Percentiles rank a stretch among this genome's conserved stretches.
phyloP scores from a whole-genome alignment of 306 rosid genomes.

The Trifolium pratense region DNA sequence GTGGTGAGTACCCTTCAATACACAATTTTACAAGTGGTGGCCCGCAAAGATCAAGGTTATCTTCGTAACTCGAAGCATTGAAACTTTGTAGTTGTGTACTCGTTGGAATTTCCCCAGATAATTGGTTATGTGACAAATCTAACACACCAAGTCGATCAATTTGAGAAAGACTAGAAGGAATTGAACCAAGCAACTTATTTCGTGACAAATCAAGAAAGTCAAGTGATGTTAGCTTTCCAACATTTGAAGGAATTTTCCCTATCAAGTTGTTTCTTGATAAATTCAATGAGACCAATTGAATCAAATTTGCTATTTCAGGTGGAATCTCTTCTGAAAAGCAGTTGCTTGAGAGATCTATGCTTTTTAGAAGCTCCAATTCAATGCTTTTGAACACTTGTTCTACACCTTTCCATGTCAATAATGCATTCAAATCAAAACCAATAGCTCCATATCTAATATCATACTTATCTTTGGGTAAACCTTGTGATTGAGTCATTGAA shows the following conservation, averaged over 20 bases:
- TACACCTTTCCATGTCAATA: constrained; percentile 44
- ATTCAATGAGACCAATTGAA: background rate
- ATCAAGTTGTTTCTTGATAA: background rate
- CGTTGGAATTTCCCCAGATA: background rate
- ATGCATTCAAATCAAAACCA: constrained; percentile 15
- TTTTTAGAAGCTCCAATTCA: background rate
- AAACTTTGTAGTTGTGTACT: background rate
- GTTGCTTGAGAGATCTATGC: background rate
- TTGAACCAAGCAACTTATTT: background rate
- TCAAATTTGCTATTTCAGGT: background rate
- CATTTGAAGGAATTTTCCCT: background rate
- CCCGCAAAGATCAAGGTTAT: background rate
- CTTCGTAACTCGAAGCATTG: background rate
- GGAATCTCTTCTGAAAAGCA: background rate
- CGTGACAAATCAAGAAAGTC: background rate
- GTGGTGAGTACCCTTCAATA: background rate
- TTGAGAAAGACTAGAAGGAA: background rate
- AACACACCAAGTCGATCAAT: background rate
- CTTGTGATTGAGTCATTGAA: constrained; percentile 21
- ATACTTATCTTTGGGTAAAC: no score
- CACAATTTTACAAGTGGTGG: background rate
- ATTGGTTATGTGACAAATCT: background rate
- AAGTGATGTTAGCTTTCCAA: background rate
- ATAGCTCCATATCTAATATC: no score
- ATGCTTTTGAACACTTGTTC: background rate